Conservation (phyloP, 441 rosid genomes). For the Macaranga tanarius region DNA sequence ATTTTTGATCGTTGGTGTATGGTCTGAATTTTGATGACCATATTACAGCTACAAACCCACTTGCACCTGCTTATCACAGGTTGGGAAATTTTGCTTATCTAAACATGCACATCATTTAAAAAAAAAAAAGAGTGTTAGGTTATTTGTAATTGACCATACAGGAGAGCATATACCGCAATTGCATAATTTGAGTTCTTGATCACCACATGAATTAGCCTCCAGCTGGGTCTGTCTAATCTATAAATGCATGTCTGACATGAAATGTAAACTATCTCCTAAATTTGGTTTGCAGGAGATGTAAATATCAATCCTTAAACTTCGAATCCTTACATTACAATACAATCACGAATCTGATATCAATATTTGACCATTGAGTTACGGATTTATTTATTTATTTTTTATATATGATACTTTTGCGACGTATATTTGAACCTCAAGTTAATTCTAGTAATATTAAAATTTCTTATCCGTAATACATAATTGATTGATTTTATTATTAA, state of each 20-base stretch:
- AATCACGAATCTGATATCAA: too few species aligned
- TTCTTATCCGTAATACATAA: too few species aligned
- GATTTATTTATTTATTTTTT: too few species aligned
- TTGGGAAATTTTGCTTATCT: slow-evolving; percentile 10
- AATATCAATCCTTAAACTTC: not conserved
- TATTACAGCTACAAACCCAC: slow-evolving; percentile 39
- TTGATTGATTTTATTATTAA: too few species aligned
- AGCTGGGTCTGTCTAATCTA: slow-evolving; percentile 1
- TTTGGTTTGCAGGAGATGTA: not conserved
- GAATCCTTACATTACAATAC: too few species aligned
- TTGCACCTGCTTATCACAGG: slow-evolving; percentile 29
- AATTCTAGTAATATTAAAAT: too few species aligned
- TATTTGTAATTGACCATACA: slow-evolving; percentile 13
- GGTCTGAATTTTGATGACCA: slow-evolving; percentile 12
- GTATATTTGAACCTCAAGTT: too few species aligned
- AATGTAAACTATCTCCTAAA: not conserved
- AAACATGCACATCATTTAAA: not conserved
- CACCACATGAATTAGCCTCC: slow-evolving; percentile 2
- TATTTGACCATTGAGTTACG: too few species aligned
- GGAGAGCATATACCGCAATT: not conserved
- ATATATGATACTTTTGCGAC: too few species aligned
- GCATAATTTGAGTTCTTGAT: not conserved
- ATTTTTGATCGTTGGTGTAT: not conserved
- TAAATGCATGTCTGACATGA: not conserved
- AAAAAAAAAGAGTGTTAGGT: not conserved